Percentiles rank a stretch among this genome's conserved stretches.
Evolutionary conservation across 768 basidiomycete genomes (phyloP).

Genomic region (Lentinus brumalis): DNA sequence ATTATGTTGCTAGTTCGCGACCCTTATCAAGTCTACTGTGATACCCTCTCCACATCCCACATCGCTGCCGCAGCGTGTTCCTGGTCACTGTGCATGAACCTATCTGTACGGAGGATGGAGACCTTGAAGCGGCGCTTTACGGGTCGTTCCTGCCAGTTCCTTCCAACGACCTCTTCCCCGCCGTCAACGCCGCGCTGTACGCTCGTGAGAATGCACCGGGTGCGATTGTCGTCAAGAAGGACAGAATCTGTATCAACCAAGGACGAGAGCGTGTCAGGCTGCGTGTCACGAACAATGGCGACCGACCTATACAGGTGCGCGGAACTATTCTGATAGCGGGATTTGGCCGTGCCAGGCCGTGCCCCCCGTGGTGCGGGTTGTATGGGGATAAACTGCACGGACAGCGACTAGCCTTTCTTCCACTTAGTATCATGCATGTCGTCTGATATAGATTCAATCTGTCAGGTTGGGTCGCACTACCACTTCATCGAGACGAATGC

Average conservation of each 20-base stretch:
- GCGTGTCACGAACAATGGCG: slow-evolving; percentile 86
- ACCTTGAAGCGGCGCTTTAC: slow-evolving; percentile 85
- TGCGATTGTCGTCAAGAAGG: slow-evolving; percentile 66
- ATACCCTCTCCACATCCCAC: not conserved
- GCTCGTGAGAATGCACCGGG: slow-evolving; percentile 65
- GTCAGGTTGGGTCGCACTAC: slow-evolving; percentile 90
- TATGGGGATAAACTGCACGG: too few relatives aligned
- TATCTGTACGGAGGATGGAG: slow-evolving; percentile 79
- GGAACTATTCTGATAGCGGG: not conserved
- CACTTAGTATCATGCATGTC: not conserved
- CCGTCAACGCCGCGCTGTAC: slow-evolving; percentile 49
- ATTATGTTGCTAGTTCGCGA: not conserved
- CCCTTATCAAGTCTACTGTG: not conserved
- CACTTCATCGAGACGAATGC: slow-evolving; percentile 91
- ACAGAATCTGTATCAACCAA: slow-evolving; percentile 73
- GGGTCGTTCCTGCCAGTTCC: slow-evolving; percentile 93
- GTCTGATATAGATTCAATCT: slow-evolving; percentile 12
- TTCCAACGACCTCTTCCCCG: slow-evolving; percentile 61
- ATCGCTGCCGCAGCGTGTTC: slow-evolving; percentile 60
- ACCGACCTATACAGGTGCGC: slow-evolving; percentile 86
- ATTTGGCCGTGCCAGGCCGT: too few relatives aligned
- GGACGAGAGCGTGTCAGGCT: slow-evolving; percentile 70
- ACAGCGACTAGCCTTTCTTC: too few relatives aligned
- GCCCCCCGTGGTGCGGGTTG: too few relatives aligned
- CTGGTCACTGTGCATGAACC: slow-evolving; percentile 98